Conservation (phyloP, 345 rosid species). For the rapeseed (Brassica napus) region DNA sequence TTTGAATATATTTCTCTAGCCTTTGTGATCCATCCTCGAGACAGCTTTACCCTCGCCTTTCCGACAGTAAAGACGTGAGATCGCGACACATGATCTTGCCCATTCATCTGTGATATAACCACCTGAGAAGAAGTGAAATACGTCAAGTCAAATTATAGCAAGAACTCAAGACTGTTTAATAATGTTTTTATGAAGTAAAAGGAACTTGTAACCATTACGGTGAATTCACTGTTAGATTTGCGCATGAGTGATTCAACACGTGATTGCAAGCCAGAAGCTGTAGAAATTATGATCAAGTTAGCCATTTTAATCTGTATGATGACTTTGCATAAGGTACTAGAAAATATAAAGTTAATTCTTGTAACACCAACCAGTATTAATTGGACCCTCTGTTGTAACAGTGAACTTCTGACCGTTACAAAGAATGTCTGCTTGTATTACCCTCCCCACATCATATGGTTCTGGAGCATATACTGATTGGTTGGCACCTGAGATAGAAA, state of each 20-base stretch:
- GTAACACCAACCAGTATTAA: slow-evolving; percentile 63
- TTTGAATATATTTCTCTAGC: slow-evolving; percentile 87
- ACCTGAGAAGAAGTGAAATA: slow-evolving; percentile 48
- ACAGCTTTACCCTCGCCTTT: slow-evolving; percentile 85
- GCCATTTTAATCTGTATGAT: not conserved
- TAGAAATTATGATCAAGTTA: slow-evolving; percentile 28
- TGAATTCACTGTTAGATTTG: slow-evolving; percentile 86
- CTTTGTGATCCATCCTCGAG: slow-evolving; percentile 97
- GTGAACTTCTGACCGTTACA: slow-evolving; percentile 61
- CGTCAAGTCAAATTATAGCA: not conserved
- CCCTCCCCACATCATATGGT: slow-evolving; percentile 80
- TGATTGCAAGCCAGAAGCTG: slow-evolving; percentile 77
- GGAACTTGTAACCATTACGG: slow-evolving; percentile 50
- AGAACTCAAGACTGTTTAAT: not conserved
- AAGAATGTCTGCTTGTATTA: slow-evolving; percentile 67
- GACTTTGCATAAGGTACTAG: not conserved
- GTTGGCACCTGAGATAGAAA: slow-evolving; percentile 60
- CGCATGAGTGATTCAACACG: slow-evolving; percentile 71
- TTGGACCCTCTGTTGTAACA: slow-evolving; percentile 61
- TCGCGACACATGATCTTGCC: slow-evolving; percentile 72
- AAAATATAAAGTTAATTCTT: not conserved
- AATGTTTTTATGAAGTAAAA: not conserved
- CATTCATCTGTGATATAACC: slow-evolving; percentile 79
- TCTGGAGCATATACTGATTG: slow-evolving; percentile 79
- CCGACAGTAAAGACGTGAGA: slow-evolving; percentile 79